Percentiles rank a stretch among this genome's conserved stretches.
Conservation (phyloP, 106 monocot genomes). For the Dioscorea zingiberensis region DNA sequence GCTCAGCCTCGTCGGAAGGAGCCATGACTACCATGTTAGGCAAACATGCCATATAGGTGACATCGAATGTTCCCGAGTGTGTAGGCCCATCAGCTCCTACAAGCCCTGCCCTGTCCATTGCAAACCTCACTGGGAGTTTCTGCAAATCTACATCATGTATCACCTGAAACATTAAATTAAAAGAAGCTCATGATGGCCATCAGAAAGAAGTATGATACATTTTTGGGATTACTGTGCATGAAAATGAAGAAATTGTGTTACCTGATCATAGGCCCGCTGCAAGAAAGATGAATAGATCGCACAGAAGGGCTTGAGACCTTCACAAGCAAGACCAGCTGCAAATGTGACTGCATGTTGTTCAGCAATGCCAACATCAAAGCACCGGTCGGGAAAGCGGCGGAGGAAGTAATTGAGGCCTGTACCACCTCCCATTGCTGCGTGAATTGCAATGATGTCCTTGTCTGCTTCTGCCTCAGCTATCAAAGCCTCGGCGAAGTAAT, state of each 20-base stretch:
- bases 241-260: background rate
- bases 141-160: conserved; percentile 93
- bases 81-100: conserved; percentile 96
- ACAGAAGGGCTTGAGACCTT: conserved; percentile 92
- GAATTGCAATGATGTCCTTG: conserved; percentile 76
- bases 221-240: too few species aligned
- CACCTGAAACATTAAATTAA: conserved; percentile 37
- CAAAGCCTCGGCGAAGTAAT: conserved; percentile 87
- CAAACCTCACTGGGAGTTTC: conserved; percentile 93
- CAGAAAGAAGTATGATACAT: too few species aligned
- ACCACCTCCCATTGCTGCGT: conserved; percentile 96
- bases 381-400: conserved; percentile 79
- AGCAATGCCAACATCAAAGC: conserved; percentile 94
- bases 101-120: conserved; percentile 89
- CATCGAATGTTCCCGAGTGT: conserved; percentile 85
- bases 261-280: conserved; percentile 94
- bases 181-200: too few species aligned
- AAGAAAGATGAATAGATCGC: conserved; percentile 92
- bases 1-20: conserved; percentile 87
- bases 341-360: conserved; percentile 99
- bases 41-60: conserved; percentile 93
- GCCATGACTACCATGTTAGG: conserved; percentile 99
- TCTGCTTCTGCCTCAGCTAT: conserved; percentile 92
- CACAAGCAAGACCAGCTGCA: conserved; percentile 88
- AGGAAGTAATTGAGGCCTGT: conserved; percentile 91